Base-by-base conservation (phyloP, 2,329 filamentous ascomycete genomes). In the Fusarium subglutinans region DNA sequence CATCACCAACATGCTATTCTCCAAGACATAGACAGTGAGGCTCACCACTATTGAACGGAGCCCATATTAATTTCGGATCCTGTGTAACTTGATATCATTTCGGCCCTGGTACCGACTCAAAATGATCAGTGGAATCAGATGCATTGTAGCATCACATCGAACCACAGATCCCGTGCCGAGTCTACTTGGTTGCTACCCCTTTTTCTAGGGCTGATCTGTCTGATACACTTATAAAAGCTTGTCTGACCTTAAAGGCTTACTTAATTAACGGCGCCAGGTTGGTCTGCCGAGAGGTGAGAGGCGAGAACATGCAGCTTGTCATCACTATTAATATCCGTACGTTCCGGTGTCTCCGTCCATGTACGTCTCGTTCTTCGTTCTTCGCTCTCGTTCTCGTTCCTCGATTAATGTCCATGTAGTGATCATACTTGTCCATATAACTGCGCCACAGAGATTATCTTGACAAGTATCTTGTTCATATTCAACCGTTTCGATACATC, bases 181-280 rank as follows among this genome's bases (percentile, higher is more conserved):
- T 44, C 28, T 64, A 15, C 33, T 33, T 13, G 5, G 30, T 14
- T 33, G 8, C 33, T 35, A 24, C 69, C 70, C 70, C 69, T 70
- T 57, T 61, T 24, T 38, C 45, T 73, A 72, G 58, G 70, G 58
- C 70, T 72, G 70, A 70, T 45, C 30, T 24, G 26, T 45, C 30
- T 24, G 26, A 35, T 30, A 57, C 40, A 44, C 44, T 28, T 41
- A 72, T 65, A 72, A 72, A 73, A 72, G 70, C 70, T 72, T 72
- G 70, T 66, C 58, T 57, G 24, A 38, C 50, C 47, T 45, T 33
- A 40, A 24, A 65, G 50, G n/a, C 30, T 53, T 53, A 17, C 30
- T 53, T 53, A 15, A 37, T 11, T 53, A 20, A 35, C 30, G 48
- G 30, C 37, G 53, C 40, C 28, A 51, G 4, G 5, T 30, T 53